Evolutionary conservation across 2,329 filamentous ascomycete species (phyloP), one percentile per base, ranked within the genome.

Genomic region (Clarireedia paspali): DNA sequence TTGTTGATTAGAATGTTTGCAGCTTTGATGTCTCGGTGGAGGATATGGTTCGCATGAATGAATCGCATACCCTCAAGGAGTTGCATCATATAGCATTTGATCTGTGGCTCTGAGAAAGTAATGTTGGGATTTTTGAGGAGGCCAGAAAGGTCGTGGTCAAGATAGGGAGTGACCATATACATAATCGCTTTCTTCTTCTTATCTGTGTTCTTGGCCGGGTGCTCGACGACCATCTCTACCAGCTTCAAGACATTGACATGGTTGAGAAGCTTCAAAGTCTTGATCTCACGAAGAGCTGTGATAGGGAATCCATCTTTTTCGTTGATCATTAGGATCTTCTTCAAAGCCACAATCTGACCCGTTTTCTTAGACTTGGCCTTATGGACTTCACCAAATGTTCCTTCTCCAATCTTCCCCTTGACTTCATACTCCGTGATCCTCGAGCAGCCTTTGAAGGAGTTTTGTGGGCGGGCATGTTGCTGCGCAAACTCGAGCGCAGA

Each of bases 251-350:
- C 82, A 67, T 99, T 99, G 56, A 81, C 80, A 70, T 99, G 94
- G 9, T 87, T 91, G n/a, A 99, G 76, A 65, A 96, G 84, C 74
- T 99, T 99, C 57, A 99, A 78, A 40, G 99, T 82, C 75, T 97
- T 97, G 76, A 99, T 96, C 72, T 99, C 94, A 68, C 94, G 88
- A 47, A 99, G 81, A 6, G 94, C 92, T 1, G 94, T 99, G 61
- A 99, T 99, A n/a, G 94, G 94, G 65, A 99, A 99, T 77, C 94
- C 94, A 72, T 99, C 94, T 71, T 96, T 97, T 75, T 99, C 94
- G 71, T 97, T 95, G 71, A 97, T 94, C 89, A 97, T 96, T 63
- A 99, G 83, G 63, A 99, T 99, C 79, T 97, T 97, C 77, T 99
- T 99, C 67, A 99, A 73, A 4, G 94, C 94, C 59, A 96, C 88